A percentile compares a stretch with the other conserved stretches of the same genome.
phyloP scores from a whole-genome alignment of 1,284 basidiomycete genomes.

The Rhodotorula sp. region DNA sequence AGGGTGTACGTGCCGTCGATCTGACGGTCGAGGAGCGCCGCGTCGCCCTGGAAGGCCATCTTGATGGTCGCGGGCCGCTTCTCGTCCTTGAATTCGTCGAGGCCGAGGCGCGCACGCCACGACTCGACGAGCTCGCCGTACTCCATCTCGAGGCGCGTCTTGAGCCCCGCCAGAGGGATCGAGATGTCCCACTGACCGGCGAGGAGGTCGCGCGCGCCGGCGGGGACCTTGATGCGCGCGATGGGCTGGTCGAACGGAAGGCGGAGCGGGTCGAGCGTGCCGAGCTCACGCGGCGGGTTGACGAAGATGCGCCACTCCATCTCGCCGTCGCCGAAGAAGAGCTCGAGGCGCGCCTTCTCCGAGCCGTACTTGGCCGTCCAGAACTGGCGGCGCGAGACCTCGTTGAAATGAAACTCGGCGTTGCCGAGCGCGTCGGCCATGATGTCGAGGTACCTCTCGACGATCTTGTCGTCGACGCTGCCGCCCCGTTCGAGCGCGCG shows the following conservation, averaged over 20 bases:
- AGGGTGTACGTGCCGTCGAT: constrained; percentile 78
- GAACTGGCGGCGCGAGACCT: constrained; percentile 79
- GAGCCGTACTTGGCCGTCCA: constrained; percentile 84
- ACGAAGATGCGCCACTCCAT: constrained; percentile 77
- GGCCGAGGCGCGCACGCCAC: constrained; percentile 83
- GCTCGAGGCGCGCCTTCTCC: constrained; percentile 68
- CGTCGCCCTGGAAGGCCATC: constrained; percentile 57
- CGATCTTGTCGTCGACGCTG: background rate
- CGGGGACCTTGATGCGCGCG: constrained; percentile 65
- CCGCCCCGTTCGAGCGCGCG: constrained; percentile 16
- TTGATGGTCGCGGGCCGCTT: constrained; percentile 68
- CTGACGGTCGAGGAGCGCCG: constrained; percentile 66
- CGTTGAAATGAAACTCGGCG: constrained; percentile 75
- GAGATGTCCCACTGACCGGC: constrained; percentile 79
- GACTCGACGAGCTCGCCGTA: constrained; percentile 64
- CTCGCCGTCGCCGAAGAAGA: constrained; percentile 71
- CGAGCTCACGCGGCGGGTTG: constrained; percentile 18
- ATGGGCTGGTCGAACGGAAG: constrained; percentile 72
- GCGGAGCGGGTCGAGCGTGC: constrained; percentile 79
- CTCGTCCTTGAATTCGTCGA: constrained; percentile 69
- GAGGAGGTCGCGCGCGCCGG: constrained; percentile 57
- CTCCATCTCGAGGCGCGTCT: constrained; percentile 67
- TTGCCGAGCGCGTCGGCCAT: constrained; percentile 59
- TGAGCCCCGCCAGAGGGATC: constrained; percentile 64
- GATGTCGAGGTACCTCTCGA: constrained; percentile 24